Conservation (phyloP, 1,284 basidiomycete species). For the Pisolithus thermaeus region DNA sequence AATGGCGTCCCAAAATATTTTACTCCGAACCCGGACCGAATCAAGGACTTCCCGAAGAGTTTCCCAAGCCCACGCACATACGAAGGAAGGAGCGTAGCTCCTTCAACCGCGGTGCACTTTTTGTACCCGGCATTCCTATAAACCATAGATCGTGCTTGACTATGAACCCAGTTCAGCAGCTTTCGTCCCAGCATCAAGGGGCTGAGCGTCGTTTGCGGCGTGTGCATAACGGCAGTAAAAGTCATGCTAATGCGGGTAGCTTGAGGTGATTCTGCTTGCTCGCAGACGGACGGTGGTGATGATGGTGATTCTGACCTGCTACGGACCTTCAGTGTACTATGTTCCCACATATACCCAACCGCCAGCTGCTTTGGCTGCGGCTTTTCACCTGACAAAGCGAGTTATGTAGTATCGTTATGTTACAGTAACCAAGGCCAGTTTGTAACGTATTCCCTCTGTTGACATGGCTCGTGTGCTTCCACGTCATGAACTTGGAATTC, state of each 20-base stretch:
- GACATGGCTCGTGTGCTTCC: too few relatives aligned
- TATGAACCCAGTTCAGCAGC: constrained; percentile 17
- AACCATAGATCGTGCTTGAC: constrained; percentile 29
- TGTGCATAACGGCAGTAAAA: constrained; percentile 6
- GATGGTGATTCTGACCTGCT: too few relatives aligned
- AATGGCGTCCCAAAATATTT: constrained; percentile 82
- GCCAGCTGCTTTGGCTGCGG: too few relatives aligned
- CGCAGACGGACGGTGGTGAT: too few relatives aligned
- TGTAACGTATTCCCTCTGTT: too few relatives aligned
- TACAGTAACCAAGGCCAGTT: too few relatives aligned
- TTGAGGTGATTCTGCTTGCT: too few relatives aligned
- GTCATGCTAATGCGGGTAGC: background rate
- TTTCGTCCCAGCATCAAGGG: constrained; percentile 7
- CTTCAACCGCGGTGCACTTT: constrained; percentile 66
- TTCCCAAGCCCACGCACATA: constrained; percentile 73
- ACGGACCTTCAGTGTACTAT: too few relatives aligned
- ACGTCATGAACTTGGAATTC: too few relatives aligned
- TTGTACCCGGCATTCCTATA: constrained; percentile 40
- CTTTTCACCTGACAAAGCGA: too few relatives aligned
- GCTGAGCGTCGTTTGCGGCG: constrained; percentile 27
- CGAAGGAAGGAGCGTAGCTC: constrained; percentile 72
- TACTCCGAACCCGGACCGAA: constrained; percentile 63
- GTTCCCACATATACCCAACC: too few relatives aligned
- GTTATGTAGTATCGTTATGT: too few relatives aligned
- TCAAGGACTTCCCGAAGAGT: constrained; percentile 72